Conservation (phyloP, 2,329 filamentous ascomycete genomes). For the Ascocoryne sarcoides region DNA sequence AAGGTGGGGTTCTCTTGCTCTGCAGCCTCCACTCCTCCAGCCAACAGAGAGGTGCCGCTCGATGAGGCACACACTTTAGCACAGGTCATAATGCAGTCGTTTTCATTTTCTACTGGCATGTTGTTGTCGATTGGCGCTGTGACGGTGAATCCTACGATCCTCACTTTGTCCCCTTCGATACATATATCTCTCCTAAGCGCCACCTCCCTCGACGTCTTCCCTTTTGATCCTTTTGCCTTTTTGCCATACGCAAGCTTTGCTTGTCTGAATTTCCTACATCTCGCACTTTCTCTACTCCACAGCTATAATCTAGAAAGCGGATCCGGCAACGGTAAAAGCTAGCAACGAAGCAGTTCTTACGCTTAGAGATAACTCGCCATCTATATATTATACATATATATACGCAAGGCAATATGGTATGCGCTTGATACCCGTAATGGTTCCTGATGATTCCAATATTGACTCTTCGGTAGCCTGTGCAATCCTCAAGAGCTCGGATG, state of each 20-base stretch:
- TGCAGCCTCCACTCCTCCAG: conserved; percentile 14
- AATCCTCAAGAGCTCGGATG: conserved; percentile 22
- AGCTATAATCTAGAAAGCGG: conserved; percentile 18
- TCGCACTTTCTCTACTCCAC: conserved; percentile 10
- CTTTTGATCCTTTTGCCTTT: conserved; percentile 23
- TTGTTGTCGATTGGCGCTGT: conserved; percentile 23
- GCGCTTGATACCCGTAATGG: conserved; percentile 1
- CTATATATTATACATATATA: too few relatives aligned
- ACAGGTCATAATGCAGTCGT: conserved; percentile 22
- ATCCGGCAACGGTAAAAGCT: conserved; percentile 27
- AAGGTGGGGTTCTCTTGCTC: conserved; percentile 9
- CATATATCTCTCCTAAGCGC: conserved; percentile 27
- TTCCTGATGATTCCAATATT: conserved; percentile 9
- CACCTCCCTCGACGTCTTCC: conserved; percentile 15
- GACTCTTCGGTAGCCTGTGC: conserved; percentile 18
- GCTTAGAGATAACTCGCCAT: conserved; percentile 16
- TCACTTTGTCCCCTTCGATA: conserved; percentile 11
- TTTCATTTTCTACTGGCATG: conserved; percentile 15
- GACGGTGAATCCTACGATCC: conserved; percentile 14
- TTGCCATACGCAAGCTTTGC: conserved; percentile 17
- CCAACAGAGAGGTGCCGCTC: conserved; percentile 15
- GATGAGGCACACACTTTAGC: conserved; percentile 18
- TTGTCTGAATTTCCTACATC: conserved; percentile 19
- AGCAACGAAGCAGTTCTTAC: conserved; percentile 19
- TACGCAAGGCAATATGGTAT: conserved; percentile 21